These are phyloP conservation scores for Gnaphalium uliginosum DNA, from an alignment of 129 eudicot genomes.

Conservation along the genomic window DNA sequence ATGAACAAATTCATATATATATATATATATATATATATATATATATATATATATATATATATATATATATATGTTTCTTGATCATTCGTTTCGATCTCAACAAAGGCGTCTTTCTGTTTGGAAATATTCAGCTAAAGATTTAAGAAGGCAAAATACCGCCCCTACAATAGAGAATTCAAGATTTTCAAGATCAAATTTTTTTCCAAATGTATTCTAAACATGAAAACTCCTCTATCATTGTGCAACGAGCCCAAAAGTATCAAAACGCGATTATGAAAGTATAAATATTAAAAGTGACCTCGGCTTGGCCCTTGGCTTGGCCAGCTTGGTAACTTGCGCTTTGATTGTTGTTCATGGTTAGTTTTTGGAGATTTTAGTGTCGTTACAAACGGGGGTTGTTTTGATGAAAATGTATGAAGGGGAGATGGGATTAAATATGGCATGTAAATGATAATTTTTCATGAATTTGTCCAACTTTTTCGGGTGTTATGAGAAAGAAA, in stretches of 20 bases:
- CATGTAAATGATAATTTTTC: conserved; percentile 20
- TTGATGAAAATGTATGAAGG: conserved; percentile 20
- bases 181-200: background rate
- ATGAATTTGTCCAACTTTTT: conserved; percentile 27
- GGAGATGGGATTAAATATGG: conserved; percentile 26
- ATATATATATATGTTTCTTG: no score
- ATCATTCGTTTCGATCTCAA: background rate
- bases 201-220: no score
- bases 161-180: background rate
- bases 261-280: background rate
- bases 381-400: background rate
- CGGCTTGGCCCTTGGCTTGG: conserved; percentile 61
- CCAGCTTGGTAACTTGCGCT: conserved; percentile 56
- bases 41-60: no score
- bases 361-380: background rate
- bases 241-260: background rate
- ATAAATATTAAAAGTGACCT: conserved; percentile 32
- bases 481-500: conserved; percentile 21
- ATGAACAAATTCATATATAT: background rate
- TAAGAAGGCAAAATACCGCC: no score
- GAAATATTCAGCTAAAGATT: no score
- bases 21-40: no score
- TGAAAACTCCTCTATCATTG: background rate
- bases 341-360: conserved; percentile 40
- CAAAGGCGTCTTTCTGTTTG: background rate